phyloP scores from a whole-genome alignment of 768 basidiomycete species.

The Collybiopsis luxurians region DNA sequence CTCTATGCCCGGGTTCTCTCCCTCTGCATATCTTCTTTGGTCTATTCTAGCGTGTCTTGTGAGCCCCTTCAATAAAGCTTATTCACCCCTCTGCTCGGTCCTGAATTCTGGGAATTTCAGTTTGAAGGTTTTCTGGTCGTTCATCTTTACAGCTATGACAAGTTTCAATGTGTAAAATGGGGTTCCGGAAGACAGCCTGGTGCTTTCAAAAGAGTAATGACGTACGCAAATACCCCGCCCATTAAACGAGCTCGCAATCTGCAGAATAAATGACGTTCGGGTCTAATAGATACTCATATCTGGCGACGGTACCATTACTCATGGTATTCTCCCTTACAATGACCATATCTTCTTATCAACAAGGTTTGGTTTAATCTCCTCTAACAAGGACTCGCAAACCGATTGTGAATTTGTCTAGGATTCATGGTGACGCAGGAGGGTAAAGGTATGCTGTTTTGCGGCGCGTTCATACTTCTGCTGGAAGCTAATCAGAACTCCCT shows the following conservation, averaged over 20 bases:
- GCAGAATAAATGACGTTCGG: background rate
- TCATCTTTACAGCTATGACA: slow-evolving; percentile 83
- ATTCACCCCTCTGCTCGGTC: slow-evolving; percentile 25
- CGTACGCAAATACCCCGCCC: slow-evolving; percentile 44
- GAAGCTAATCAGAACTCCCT: background rate
- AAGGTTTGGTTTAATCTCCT: slow-evolving; percentile 45
- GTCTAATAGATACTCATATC: slow-evolving; percentile 67
- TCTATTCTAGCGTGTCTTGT: slow-evolving; percentile 66
- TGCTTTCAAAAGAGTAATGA: slow-evolving; percentile 87
- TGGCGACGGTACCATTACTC: slow-evolving; percentile 65
- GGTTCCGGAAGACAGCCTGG: slow-evolving; percentile 75
- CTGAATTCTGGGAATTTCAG: slow-evolving; percentile 29
- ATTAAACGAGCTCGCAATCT: background rate
- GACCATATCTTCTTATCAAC: slow-evolving; percentile 65
- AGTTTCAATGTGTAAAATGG: slow-evolving; percentile 74
- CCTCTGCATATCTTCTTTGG: slow-evolving; percentile 76
- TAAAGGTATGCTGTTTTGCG: slow-evolving; percentile 24
- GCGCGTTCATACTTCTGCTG: background rate
- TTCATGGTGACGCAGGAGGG: slow-evolving; percentile 34
- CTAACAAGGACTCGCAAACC: slow-evolving; percentile 7
- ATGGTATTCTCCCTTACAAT: slow-evolving; percentile 62
- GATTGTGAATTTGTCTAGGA: slow-evolving; percentile 28
- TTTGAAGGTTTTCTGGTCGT: slow-evolving; percentile 65
- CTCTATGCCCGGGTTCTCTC: slow-evolving; percentile 70
- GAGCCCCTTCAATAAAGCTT: slow-evolving; percentile 45